Conservation (phyloP, 768 basidiomycete genomes). For the Dentipellis fragilis region DNA sequence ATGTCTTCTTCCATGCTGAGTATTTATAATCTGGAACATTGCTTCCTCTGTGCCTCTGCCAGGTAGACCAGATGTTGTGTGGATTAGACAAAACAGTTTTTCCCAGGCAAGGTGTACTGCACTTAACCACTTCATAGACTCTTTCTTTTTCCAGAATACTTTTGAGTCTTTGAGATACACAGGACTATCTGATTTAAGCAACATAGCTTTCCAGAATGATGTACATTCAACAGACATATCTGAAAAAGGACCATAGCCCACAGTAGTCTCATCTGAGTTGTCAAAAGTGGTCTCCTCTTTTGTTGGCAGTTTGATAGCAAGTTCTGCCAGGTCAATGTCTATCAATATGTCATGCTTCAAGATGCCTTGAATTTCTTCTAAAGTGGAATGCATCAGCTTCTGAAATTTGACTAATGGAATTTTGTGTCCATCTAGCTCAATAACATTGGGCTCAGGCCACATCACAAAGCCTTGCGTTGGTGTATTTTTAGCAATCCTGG, state of each 20-base stretch:
- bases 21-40: neutral
- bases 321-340: neutral
- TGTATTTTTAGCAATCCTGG: neutral
- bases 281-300: neutral
- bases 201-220: neutral
- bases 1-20: neutral
- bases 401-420: neutral
- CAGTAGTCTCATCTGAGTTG: neutral
- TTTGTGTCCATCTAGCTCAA: neutral
- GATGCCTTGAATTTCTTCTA: neutral
- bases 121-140: neutral
- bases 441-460: neutral
- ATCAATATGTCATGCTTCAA: neutral
- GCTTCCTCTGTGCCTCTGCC: neutral
- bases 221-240: neutral
- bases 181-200: neutral
- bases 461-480: neutral
- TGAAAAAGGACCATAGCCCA: neutral
- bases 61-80: neutral
- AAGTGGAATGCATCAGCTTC: neutral
- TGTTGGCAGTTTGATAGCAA: neutral
- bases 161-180: neutral
- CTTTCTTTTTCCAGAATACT: neutral
- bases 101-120: neutral
- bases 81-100: neutral